Conservation (phyloP, 2,329 filamentous ascomycete genomes). For the Zelopaecilomyces penicillatus region DNA sequence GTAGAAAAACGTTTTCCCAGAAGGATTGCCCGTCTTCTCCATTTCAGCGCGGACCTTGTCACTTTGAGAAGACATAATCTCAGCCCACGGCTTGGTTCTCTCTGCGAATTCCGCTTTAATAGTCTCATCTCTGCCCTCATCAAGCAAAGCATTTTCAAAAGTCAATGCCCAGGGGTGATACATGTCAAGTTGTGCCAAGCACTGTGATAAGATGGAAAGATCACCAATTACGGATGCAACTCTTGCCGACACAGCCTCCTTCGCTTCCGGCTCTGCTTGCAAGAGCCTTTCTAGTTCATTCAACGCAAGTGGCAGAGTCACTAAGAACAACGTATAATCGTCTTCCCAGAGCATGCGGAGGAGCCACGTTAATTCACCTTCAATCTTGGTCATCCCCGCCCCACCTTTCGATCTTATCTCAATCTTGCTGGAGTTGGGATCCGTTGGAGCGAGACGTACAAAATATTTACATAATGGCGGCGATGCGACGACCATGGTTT, state of each 20-base stretch:
- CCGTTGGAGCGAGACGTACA: constrained; percentile 12
- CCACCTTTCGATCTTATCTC: neutral
- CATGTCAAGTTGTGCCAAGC: constrained; percentile 33
- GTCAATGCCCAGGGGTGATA: constrained; percentile 40
- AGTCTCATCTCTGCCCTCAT: constrained; percentile 11
- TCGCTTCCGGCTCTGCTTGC: constrained; percentile 25
- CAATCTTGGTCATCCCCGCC: constrained; percentile 13
- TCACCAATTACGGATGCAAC: constrained; percentile 32
- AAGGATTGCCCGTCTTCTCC: constrained; percentile 22
- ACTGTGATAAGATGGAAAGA: constrained; percentile 37
- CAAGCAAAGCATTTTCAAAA: constrained; percentile 24
- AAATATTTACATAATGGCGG: constrained; percentile 31
- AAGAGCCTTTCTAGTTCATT: constrained; percentile 42
- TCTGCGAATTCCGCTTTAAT: too few relatives aligned
- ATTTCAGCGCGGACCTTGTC: too few relatives aligned
- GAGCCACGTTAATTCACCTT: constrained; percentile 26
- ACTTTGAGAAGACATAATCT: too few relatives aligned
- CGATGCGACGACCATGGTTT: constrained; percentile 25
- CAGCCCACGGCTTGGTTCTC: too few relatives aligned
- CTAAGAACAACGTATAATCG: constrained; percentile 20
- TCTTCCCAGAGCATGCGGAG: constrained; percentile 31
- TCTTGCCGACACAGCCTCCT: constrained; percentile 28
- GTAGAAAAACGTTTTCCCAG: constrained; percentile 33
- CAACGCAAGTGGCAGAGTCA: constrained; percentile 26
- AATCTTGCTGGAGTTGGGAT: constrained; percentile 10